Base-by-base conservation (phyloP, 2,329 filamentous ascomycete genomes). In the Torrubiellomyces zombiae region DNA sequence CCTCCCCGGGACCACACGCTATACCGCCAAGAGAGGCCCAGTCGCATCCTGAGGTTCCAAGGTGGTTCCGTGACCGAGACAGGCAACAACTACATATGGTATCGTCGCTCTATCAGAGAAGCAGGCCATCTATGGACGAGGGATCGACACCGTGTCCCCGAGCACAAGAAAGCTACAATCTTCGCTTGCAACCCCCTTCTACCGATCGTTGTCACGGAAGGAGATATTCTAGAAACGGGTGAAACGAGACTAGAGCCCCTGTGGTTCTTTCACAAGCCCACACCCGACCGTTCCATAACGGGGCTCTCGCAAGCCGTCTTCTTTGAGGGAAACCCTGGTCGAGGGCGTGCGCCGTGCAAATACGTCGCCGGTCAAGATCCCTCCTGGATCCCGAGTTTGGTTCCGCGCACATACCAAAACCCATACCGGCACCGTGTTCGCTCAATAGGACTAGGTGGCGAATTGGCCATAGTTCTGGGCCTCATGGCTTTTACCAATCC, bases 401-500 rank as follows among this genome's bases (percentile, higher is more conserved):
- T 57, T 2, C 53, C 53, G 1, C 6, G 9, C 9, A 38, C 37
- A 2, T 56, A 51, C 28, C 24, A 18, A 11, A 38, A 39, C 16
- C 36, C 3, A 1, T 20, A 3, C 9, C 7, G 18, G 5, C 7
- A 28, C 2, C n/a, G n/a, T n/a, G 35, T 24, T 3, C 21, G 5
- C 0, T 55, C 53, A 0, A 11, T 5, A 1, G 52, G 53, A 0
- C 43, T 58, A 1, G 40, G 45, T 1, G 54, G 54, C 10, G 42
- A 52, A n/a, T 26, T 58, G 9, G 35, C 43, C 4, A 44, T 55
- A 6, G 34, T 58, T 8, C 33, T 58, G 4, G 54, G 44, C 1
- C 32, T 58, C n/a, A 54, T 57, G 48, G 51, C 50, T 1, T 44
- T 56, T 19, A 32, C 28, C 29, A 28, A 37, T n/a, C n/a, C n/a